Base-by-base conservation (phyloP, 139 green algal species). In the Ostreobium quekettii region DNA sequence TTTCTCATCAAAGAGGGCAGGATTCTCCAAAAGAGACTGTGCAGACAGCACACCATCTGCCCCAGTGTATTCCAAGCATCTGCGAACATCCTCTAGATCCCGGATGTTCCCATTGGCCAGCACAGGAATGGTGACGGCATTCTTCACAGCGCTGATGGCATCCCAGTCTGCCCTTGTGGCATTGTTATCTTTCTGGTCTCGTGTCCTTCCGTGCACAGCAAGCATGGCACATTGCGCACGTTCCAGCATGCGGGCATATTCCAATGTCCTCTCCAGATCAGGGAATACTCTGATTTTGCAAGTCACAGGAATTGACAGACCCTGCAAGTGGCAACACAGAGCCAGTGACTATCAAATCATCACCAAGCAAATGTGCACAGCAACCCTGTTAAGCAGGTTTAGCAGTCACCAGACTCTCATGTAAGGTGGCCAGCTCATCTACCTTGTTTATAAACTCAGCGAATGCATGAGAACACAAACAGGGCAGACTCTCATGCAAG, bases 171-270 rank as follows among this genome's bases (percentile, higher is more conserved):
- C 89, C 2, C 80, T 76, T 15, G 76, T 49, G 15, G 70, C 74
- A 7, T 66, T 56, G 48, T 53, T 60, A 42, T 83, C 72, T 80
- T 98, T 98, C 81, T 96, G 85, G 30, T 97, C 92, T 0, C 94
- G 81, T 31, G 89, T 94, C 15, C 94, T 80, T 1, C 92, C 94
- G 71, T 99, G 94, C 42, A 99, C 87, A n/a, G 86, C 91, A 36
- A 99, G 65, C 60, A 99, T 60, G 36, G 64, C 82, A 59, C 80
- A 87, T 1, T 94, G 93, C n/a, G 88, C 81, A 0, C 67, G 60
- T 77, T 98, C 84, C 59, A 99, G 80, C 82, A 94, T 93, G 38
- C 72, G 74, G 2, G 94, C 94, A 72, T 98, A 99, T n/a, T 76
- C 78, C 33, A 99, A 42, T 0, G 93, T 98, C 24, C 77, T 66